phyloP scores from a whole-genome alignment of 306 rosid species.

The apple (Malus domestica) region DNA sequence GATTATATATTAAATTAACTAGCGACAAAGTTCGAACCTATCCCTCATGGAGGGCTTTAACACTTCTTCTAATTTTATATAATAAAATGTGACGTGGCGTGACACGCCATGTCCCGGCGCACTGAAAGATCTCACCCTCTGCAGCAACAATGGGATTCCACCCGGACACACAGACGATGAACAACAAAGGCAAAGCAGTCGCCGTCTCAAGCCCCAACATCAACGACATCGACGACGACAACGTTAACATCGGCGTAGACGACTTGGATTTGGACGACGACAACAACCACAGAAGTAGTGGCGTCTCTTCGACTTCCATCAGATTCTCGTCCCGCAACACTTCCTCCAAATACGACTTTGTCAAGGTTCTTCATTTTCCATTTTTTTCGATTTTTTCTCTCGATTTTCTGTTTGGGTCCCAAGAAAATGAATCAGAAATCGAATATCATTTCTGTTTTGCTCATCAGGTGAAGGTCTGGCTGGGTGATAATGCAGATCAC shows the following conservation, averaged over 20 bases:
- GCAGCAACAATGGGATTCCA: not conserved
- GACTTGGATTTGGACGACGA: slow-evolving; percentile 35
- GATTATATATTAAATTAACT: no score
- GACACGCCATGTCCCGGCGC: no score
- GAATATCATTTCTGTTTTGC: not conserved
- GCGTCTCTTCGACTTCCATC: slow-evolving; percentile 29
- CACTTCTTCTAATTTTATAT: no score
- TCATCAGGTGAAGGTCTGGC: slow-evolving; percentile 83
- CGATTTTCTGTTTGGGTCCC: slow-evolving; percentile 2
- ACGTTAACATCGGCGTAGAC: slow-evolving; percentile 27
- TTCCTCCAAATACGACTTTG: slow-evolving; percentile 94
- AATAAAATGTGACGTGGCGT: no score
- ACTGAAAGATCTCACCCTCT: not conserved
- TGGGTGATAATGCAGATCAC: slow-evolving; percentile 96
- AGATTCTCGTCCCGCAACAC: slow-evolving; percentile 69
- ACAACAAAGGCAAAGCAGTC: slow-evolving; percentile 29
- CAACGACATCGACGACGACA: not conserved
- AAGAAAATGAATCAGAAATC: not conserved
- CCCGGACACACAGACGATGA: slow-evolving; percentile 9
- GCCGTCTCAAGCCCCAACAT: slow-evolving; percentile 13
- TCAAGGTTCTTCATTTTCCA: slow-evolving; percentile 44
- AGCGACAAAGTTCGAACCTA: no score
- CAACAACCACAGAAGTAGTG: not conserved
- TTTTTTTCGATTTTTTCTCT: not conserved
- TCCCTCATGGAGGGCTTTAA: rapidly evolving